phyloP scores from a whole-genome alignment of 2,329 filamentous ascomycete genomes.

The Cladophialophora carrionii region DNA sequence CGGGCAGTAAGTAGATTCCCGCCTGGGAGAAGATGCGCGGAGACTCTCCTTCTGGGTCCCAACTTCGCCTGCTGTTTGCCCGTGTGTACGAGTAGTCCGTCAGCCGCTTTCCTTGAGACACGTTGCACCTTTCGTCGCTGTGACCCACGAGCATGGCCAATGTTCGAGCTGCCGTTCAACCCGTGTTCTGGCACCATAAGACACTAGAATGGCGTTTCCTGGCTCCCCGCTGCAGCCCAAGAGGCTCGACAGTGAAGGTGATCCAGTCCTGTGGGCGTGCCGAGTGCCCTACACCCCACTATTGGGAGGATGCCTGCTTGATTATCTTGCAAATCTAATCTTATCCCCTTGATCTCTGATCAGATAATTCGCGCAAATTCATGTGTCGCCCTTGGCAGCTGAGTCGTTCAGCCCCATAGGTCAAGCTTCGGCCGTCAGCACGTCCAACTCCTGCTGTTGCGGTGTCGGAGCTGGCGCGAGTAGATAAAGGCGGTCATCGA shows the following conservation, averaged over 20 bases:
- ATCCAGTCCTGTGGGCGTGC: not conserved
- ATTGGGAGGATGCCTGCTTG: not conserved
- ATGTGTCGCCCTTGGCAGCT: not conserved
- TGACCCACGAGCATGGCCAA: slow-evolving; percentile 12
- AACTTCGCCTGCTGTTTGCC: not conserved
- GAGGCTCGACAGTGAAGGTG: not conserved
- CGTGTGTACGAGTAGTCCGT: not conserved
- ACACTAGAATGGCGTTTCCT: slow-evolving; percentile 15
- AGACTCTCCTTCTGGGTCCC: not conserved
- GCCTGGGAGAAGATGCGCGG: not conserved
- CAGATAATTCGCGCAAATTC: slow-evolving; percentile 21
- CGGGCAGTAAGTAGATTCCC: not conserved
- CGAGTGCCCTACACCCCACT: not conserved
- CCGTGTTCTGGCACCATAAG: slow-evolving; percentile 12
- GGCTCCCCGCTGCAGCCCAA: not conserved
- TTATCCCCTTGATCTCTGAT: slow-evolving; percentile 18
- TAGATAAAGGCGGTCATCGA: not conserved
- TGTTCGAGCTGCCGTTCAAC: not conserved
- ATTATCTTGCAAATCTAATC: slow-evolving; percentile 20
- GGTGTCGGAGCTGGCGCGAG: not conserved
- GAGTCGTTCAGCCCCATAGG: not conserved
- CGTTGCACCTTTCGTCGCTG: not conserved
- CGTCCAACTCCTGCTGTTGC: not conserved
- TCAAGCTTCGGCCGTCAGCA: not conserved
- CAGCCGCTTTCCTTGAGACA: not conserved